Evolutionary conservation across 345 rosid genomes (phyloP).

Genomic region (Brassica carinata): DNA sequence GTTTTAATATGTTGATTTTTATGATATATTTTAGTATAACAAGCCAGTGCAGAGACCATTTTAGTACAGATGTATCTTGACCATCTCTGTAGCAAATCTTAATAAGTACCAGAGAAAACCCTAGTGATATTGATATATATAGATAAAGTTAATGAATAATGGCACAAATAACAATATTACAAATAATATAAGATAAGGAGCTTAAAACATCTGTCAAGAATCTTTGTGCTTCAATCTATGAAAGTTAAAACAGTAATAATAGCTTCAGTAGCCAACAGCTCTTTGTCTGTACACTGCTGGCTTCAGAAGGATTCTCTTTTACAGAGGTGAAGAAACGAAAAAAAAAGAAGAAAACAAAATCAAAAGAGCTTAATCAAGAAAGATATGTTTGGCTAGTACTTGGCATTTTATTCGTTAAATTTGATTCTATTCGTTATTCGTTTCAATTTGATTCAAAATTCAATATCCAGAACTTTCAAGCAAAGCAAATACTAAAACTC

Average conservation of each 20-base stretch:
- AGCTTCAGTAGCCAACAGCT: slow-evolving; percentile 66
- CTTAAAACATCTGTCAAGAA: slow-evolving; percentile 39
- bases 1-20: slow-evolving; percentile 4
- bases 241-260: slow-evolving; percentile 41
- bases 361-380: slow-evolving; percentile 38
- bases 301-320: slow-evolving; percentile 57
- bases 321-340: slow-evolving; percentile 25
- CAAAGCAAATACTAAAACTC: no score
- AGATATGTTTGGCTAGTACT: slow-evolving; percentile 45
- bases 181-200: slow-evolving; percentile 15
- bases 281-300: slow-evolving; percentile 69
- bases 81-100: slow-evolving; percentile 28
- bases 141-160: slow-evolving; percentile 23
- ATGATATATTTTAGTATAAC: neutral
- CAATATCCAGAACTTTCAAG: no score
- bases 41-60: slow-evolving; percentile 14
- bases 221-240: slow-evolving; percentile 37
- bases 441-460: no score
- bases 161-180: slow-evolving; percentile 33
- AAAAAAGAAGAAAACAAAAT: slow-evolving; percentile 1
- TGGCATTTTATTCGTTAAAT: no score
- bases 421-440: no score
- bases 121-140: slow-evolving; percentile 15
- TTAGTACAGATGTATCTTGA: slow-evolving; percentile 21
- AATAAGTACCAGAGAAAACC: slow-evolving; percentile 11